phyloP scores from a whole-genome alignment of 805 yeast species.

The Ogataea wickerhamii region DNA sequence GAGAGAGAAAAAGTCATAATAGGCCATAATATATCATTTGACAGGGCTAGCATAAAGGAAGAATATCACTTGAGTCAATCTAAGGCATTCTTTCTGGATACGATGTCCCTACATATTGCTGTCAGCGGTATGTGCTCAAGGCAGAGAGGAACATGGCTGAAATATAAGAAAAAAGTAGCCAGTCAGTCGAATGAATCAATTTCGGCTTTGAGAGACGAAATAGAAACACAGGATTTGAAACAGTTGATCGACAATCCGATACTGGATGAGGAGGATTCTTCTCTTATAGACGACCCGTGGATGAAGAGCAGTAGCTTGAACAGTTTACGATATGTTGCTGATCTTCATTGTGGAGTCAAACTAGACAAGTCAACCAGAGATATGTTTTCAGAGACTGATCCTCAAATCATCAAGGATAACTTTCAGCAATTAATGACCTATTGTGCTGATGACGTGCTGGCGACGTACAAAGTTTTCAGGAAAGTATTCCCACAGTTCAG shows the following conservation, averaged over 20 bases:
- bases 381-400: conserved; percentile 52
- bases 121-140: conserved; percentile 88
- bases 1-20: conserved; percentile 55
- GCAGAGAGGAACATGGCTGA: conserved; percentile 77
- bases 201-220: conserved; percentile 19
- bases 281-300: conserved; percentile 78
- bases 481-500: conserved; percentile 68
- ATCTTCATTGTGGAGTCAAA: conserved; percentile 66
- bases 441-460: conserved; percentile 81
- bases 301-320: conserved; percentile 69
- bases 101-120: conserved; percentile 91
- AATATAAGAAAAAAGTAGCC: conserved; percentile 44
- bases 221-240: conserved; percentile 24
- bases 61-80: conserved; percentile 71
- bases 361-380: conserved; percentile 70
- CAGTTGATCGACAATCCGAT: conserved; percentile 28
- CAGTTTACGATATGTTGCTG: conserved; percentile 74
- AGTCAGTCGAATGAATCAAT: conserved; percentile 19
- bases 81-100: conserved; percentile 79
- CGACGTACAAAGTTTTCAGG: conserved; percentile 66
- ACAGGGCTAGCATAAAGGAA: conserved; percentile 79
- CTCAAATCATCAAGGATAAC: conserved; percentile 49
- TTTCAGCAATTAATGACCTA: conserved; percentile 65
- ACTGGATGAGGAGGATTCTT: conserved; percentile 29
- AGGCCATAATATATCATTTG: conserved; percentile 91